Evolutionary conservation across 192 early-diverging fungal genomes (phyloP).

Genomic region (Obelidium mucronatum): DNA sequence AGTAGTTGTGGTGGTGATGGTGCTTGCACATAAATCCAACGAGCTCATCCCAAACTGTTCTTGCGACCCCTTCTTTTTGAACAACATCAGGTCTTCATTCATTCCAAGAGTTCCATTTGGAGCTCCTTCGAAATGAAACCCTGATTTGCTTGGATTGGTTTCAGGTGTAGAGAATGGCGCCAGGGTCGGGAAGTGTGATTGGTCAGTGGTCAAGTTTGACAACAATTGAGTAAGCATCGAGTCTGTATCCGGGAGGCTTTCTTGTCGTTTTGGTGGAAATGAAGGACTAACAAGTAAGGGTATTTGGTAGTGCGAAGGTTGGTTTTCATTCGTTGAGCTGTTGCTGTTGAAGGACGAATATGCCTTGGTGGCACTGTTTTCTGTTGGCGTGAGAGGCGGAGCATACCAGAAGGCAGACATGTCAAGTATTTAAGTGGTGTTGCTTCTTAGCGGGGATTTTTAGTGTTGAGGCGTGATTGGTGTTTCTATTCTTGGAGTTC

Average conservation of each 20-base stretch:
- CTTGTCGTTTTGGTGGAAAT: not conserved
- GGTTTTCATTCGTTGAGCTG: not conserved
- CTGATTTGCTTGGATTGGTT: not conserved
- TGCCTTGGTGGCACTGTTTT: not conserved
- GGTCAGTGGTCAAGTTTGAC: not conserved
- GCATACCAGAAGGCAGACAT: conserved; percentile 4
- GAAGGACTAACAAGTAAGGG: not conserved
- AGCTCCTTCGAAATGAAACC: not conserved
- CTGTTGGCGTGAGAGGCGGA: not conserved
- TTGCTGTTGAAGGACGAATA: not conserved
- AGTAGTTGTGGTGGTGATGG: not conserved
- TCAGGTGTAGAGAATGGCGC: conserved; percentile 3
- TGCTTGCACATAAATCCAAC: not conserved
- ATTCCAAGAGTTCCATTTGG: no score
- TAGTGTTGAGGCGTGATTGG: no score
- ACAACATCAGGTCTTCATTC: no score
- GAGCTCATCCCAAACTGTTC: not conserved
- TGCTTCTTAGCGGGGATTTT: no score
- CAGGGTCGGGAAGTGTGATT: not conserved
- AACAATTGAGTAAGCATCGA: not conserved
- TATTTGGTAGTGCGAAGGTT: not conserved
- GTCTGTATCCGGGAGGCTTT: not conserved
- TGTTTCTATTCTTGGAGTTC: no score
- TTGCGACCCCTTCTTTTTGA: not conserved
- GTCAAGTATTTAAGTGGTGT: no score